Evolutionary conservation across 495 filamentous ascomycete genomes (phyloP).

Genomic region (Trichoderma orchidacearum): DNA sequence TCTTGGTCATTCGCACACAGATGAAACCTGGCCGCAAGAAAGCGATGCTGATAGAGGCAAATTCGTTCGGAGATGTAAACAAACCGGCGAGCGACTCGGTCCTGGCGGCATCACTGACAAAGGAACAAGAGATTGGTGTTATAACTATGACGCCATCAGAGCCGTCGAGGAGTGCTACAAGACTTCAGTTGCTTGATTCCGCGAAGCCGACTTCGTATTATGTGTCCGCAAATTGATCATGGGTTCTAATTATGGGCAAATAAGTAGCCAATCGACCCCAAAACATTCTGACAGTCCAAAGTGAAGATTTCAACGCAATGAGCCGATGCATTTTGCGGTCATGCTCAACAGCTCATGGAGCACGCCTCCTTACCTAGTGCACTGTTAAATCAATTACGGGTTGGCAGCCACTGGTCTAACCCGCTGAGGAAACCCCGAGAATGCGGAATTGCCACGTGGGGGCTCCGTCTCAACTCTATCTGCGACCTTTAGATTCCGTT

Average conservation of each 20-base stretch:
- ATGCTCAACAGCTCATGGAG: too few species aligned
- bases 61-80: not conserved
- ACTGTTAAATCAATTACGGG: conserved; percentile 4
- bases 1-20: not conserved
- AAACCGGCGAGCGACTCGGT: not conserved
- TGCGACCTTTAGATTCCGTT: not conserved
- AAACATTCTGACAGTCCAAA: too few species aligned
- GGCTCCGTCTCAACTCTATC: not conserved
- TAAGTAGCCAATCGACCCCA: too few species aligned
- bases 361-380: too few species aligned
- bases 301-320: too few species aligned
- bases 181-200: not conserved
- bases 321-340: too few species aligned
- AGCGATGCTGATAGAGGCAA: not conserved
- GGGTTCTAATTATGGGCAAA: too few species aligned
- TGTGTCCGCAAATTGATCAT: too few species aligned
- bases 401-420: too few species aligned
- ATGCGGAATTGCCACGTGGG: not conserved
- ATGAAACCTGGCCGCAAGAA: not conserved
- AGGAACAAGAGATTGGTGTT: not conserved
- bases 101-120: not conserved
- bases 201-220: not conserved
- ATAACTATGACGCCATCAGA: not conserved
- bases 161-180: not conserved
- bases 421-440: not conserved